These are phyloP conservation scores for Limtongozyma cylindracea DNA, from an alignment of 805 yeast genomes.

Conservation along the genomic window DNA sequence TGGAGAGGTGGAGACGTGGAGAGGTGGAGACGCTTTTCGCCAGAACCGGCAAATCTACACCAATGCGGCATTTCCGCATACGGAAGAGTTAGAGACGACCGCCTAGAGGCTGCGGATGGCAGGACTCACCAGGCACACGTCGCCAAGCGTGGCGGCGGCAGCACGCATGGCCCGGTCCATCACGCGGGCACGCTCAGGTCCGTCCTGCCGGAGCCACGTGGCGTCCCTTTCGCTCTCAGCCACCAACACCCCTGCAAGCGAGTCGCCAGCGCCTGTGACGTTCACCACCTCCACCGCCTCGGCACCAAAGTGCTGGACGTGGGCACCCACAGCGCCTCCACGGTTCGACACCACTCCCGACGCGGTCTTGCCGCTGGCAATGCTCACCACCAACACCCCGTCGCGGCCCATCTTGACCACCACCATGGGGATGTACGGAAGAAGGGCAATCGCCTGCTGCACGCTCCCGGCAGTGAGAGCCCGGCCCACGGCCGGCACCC, in stretches of 20 bases:
- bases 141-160: too few relatives aligned
- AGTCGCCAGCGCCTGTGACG: constrained; percentile 83
- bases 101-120: too few relatives aligned
- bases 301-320: constrained; percentile 36
- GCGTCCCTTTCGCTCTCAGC: too few relatives aligned
- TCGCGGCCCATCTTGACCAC: constrained; percentile 40
- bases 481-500: constrained; percentile 4
- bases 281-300: constrained; percentile 15
- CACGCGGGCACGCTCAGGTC: too few relatives aligned
- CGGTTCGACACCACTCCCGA: constrained; percentile 31
- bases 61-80: too few relatives aligned
- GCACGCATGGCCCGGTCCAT: too few relatives aligned
- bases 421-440: constrained; percentile 49
- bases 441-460: constrained; percentile 44
- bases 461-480: constrained; percentile 18
- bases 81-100: too few relatives aligned
- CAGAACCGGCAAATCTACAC: too few relatives aligned
- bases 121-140: too few relatives aligned
- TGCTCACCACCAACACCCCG: constrained; percentile 22
- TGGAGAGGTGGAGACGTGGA: constrained; percentile 1
- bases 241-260: constrained; percentile 36
- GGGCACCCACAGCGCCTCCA: too few relatives aligned
- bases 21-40: too few relatives aligned
- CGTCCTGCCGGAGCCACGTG: too few relatives aligned
- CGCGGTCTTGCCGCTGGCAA: constrained; percentile 1